Evolutionary conservation across 176 grass and related monocot species (phyloP), one percentile per base, ranked within the genome.

Genomic region (Juncus effusus): DNA sequence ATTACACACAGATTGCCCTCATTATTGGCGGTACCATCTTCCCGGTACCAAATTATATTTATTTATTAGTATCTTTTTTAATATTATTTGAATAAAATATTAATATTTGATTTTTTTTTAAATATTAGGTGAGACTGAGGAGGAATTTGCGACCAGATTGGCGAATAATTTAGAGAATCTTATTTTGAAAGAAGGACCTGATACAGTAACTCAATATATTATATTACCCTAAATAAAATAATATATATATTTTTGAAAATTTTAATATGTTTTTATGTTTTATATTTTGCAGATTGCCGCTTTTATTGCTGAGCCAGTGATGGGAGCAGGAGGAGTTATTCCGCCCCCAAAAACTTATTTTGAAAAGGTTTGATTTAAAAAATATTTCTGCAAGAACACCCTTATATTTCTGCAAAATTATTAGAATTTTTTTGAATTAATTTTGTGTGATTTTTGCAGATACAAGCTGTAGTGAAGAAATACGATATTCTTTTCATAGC

Each of bases 401-500:
- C 40, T 3, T 60, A 39, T 52, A 45, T 47, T 14, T 41, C 53
- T 63, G 51, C 41, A 73, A 58, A 63, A n/a, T 65, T 13, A 62
- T 56, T 16, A 50, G 42, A 8, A 44, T 13, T 7, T 16, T 59
- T 4, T 37, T 52, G 19, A 70, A 74, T 57, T 36, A 45, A 16
- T 72, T 74, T 83, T 68, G 57, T 79, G 39, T 77, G 56, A 13
- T 81, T 60, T 37, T 42, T 60, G 73, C 72, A 99, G 94, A 69
- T 93, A 62, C 94, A 99, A 82, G 88, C 78, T 62, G 76, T 99
- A 7, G 78, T 99, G 38, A 93, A 93, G 68, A 99, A 93, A 60
- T 99, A 99, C 59, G 88, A 93, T 76, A 82, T 99, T 78, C 83
- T 99, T 80, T 93, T 99, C 69, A 86, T 93, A 74, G 94, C 86